Percentiles rank a stretch among this genome's conserved stretches.
phyloP scores from a whole-genome alignment of 306 rosid genomes.

The Albizia julibrissin region DNA sequence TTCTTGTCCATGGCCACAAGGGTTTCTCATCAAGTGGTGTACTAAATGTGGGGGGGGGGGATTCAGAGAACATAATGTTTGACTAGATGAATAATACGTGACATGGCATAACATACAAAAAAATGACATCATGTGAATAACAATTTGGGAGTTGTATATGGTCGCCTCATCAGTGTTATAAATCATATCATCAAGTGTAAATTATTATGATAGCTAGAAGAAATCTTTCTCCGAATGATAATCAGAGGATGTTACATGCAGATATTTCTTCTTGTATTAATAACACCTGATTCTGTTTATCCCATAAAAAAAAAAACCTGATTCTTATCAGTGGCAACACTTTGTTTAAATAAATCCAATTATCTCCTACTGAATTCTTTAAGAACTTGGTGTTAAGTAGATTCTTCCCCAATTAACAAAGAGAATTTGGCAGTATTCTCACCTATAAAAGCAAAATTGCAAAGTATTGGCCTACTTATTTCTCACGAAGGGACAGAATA shows the following conservation, averaged over 20 bases:
- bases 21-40: conserved; percentile 11
- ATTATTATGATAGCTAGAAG: background rate
- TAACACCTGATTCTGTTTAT: background rate
- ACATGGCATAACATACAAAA: background rate
- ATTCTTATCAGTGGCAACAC: background rate
- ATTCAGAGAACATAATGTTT: conserved; percentile 11
- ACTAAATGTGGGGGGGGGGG: background rate
- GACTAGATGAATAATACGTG: background rate
- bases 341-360: background rate
- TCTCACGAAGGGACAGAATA: background rate
- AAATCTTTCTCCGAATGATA: background rate
- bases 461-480: background rate
- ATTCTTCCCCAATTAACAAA: background rate
- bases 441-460: background rate
- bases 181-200: background rate
- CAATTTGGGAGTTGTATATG: background rate
- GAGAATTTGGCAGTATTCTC: background rate
- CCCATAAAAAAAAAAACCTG: background rate
- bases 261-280: background rate
- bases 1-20: background rate
- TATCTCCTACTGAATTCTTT: background rate
- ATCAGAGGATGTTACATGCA: background rate
- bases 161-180: background rate
- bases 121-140: background rate
- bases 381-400: background rate